A percentile compares a stretch with the other conserved stretches of the same genome.
phyloP scores from a whole-genome alignment of 2,329 filamentous ascomycete species.

The Phyllosticta capitalensis region DNA sequence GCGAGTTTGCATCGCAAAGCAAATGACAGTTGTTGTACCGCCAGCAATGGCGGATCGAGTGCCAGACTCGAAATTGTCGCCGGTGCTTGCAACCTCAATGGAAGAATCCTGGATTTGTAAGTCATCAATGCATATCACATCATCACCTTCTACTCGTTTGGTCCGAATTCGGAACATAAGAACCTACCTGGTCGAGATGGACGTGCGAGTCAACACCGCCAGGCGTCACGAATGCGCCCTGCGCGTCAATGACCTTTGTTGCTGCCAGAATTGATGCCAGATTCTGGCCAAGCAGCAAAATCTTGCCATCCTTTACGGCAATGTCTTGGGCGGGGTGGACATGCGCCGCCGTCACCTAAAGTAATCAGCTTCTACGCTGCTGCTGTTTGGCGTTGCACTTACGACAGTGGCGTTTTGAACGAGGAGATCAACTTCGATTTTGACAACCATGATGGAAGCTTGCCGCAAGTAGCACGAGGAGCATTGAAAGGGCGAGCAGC shows the following conservation, averaged over 20 bases:
- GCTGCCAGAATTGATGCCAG: conserved; percentile 22
- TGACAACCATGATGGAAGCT: conserved; percentile 1
- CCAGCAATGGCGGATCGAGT: conserved; percentile 45
- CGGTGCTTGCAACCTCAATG: conserved; percentile 10
- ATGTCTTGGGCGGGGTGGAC: conserved; percentile 37
- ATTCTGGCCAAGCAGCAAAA: conserved; percentile 33
- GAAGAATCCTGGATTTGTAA: not conserved
- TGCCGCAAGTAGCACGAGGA: not conserved
- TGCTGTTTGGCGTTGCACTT: conserved; percentile 8
- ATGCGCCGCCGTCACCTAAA: conserved; percentile 30
- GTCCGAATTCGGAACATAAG: not conserved
- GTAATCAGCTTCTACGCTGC: conserved; percentile 27
- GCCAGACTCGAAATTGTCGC: conserved; percentile 39
- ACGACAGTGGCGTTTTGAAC: conserved; percentile 36
- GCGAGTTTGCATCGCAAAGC: conserved; percentile 48
- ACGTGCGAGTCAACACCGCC: conserved; percentile 43
- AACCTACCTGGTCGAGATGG: conserved; percentile 38
- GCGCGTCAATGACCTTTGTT: conserved; percentile 35
- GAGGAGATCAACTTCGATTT: conserved; percentile 31
- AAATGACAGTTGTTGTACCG: conserved; percentile 49
- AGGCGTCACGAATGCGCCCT: conserved; percentile 38
- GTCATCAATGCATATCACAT: not conserved
- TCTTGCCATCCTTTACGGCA: conserved; percentile 39
- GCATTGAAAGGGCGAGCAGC: not conserved
- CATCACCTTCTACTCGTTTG: not conserved